phyloP scores from a whole-genome alignment of 139 green algal species.

The Trebouxia sp. region DNA sequence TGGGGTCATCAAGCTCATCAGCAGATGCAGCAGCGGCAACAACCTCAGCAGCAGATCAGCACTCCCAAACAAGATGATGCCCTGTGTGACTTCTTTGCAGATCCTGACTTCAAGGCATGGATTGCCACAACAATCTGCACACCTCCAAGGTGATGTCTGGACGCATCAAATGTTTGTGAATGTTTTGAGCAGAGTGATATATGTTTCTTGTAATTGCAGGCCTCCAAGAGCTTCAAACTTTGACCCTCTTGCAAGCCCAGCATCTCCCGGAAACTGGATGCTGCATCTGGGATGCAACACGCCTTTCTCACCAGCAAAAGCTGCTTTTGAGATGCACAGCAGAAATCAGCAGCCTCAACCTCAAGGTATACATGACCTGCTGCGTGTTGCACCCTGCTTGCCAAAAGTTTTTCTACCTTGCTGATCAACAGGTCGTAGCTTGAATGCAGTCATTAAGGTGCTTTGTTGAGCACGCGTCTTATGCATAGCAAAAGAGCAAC shows the following conservation, averaged over 20 bases:
- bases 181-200: no score
- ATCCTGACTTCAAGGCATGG: constrained; percentile 8
- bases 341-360: neutral
- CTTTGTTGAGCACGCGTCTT: no score
- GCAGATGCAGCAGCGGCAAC: neutral
- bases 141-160: neutral
- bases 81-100: neutral
- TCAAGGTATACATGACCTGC: neutral
- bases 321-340: neutral
- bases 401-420: no score
- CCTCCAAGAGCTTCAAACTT: neutral
- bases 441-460: no score
- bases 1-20: neutral
- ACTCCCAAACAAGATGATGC: neutral
- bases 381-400: no score
- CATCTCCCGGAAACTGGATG: constrained; percentile 11
- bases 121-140: constrained; percentile 7
- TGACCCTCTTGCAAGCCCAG: constrained; percentile 23
- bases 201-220: no score
- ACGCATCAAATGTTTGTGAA: neutral
- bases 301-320: neutral
- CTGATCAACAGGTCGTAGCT: no score
- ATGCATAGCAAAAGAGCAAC: no score
- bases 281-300: no score
- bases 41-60: neutral